Conservation (phyloP, 2,329 filamentous ascomycete species). For the Nothophoma quercina region DNA sequence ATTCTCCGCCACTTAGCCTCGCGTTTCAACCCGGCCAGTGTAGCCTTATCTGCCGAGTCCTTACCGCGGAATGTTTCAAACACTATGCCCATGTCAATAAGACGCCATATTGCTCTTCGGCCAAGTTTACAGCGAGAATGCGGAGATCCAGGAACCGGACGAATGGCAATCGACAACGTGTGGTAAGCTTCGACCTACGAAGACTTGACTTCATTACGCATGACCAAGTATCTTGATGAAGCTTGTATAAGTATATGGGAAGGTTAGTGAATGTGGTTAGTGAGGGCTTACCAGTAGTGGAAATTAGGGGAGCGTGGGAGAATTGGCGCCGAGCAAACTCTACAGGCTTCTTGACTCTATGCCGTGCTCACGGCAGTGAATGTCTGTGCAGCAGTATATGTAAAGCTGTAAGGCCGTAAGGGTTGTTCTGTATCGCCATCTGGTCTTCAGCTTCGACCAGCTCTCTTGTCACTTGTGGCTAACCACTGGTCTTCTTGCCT, state of each 20-base stretch:
- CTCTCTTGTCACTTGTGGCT: constrained; percentile 9
- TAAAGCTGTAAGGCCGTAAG: constrained; percentile 3
- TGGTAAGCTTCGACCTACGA: constrained; percentile 5
- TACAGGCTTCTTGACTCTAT: not conserved
- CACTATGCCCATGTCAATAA: not conserved
- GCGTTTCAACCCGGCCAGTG: constrained; percentile 23
- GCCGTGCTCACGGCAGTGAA: constrained; percentile 2
- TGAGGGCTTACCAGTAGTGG: constrained; percentile 14
- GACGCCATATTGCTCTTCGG: not conserved
- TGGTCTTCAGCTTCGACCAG: not conserved
- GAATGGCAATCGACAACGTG: constrained; percentile 1
- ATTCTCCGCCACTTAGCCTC: constrained; percentile 40
- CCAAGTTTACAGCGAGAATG: constrained; percentile 10
- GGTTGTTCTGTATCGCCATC: not conserved
- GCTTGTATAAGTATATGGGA: constrained; percentile 4
- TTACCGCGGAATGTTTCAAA: constrained; percentile 5
- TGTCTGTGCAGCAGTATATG: constrained; percentile 9
- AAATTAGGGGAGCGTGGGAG: constrained; percentile 30
- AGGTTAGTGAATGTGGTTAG: constrained; percentile 2
- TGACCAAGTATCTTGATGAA: constrained; percentile 1
- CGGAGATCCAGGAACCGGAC: constrained; percentile 4
- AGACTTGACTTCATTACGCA: not conserved
- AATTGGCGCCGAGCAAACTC: constrained; percentile 28
- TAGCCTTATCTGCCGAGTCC: not conserved
- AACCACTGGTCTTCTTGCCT: not conserved